Evolutionary conservation across 495 filamentous ascomycete species (phyloP), one percentile per base, ranked within the genome.

Genomic region (Stereocaulon alpinum): DNA sequence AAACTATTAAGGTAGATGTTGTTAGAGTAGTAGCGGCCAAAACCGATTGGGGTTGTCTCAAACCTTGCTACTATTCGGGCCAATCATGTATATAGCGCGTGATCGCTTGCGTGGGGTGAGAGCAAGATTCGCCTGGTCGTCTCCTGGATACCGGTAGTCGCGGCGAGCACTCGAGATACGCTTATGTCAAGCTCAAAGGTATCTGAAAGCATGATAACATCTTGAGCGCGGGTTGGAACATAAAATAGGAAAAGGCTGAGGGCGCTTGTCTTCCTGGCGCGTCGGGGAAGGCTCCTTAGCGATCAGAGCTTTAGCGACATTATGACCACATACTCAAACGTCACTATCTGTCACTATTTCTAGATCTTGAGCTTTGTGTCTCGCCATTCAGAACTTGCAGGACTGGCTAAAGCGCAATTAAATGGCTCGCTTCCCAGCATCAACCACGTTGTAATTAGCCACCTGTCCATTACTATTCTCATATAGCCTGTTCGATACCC

Each of bases 41-140:
- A 29, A 51, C 34, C 40, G 34, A 59, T 59, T 59, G 57, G 57
- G 27, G 15, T 50, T 40, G 24, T 53, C 20, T 53, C 20, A 37
- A 53, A 54, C 4, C 18, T 40, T 43, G 49, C 47, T 45, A 40
- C 40, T 41, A 59, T 59, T 59, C 57, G 57, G 40, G 49, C 57
- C 48, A 59, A 59, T 59, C 27, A 59, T 20, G 27, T n/a, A n/a
- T n/a, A 40, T 14, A 52, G 57, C 57, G 57, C 57, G 15, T 53
- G 30, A 50, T 42, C 47, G 57, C 57, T 59, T 54, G 49, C 40
- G 57, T 59, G 57, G 57, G 57, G 48, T 59, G 29, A 47, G 53
- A 22, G 43, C 48, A 52, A 41, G 57, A 51, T 53, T 40, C 47
- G 47, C 47, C 10, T 32, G 47, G 47, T 14, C 49, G 48, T 44